Percentiles rank a stretch among this genome's conserved stretches.
These are phyloP conservation scores for Xylaria grammica DNA, from an alignment of 495 filamentous ascomycete genomes.

Conservation along the genomic window DNA sequence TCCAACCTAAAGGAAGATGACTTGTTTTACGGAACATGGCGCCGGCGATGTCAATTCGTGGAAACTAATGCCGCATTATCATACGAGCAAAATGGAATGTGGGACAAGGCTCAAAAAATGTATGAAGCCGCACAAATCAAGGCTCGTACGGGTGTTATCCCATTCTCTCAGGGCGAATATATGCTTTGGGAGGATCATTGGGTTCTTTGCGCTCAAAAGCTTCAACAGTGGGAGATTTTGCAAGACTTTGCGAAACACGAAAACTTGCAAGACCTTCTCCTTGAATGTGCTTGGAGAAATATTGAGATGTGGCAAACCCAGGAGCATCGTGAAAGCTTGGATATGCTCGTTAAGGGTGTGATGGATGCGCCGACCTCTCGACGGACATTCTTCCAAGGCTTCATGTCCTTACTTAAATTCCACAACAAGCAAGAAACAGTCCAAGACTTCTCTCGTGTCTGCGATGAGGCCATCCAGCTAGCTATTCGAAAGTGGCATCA, in stretches of 20 bases:
- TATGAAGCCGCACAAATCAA: slow-evolving; percentile 98
- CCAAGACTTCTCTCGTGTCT: slow-evolving; percentile 83
- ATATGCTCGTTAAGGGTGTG: slow-evolving; percentile 89
- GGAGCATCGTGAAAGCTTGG: slow-evolving; percentile 85
- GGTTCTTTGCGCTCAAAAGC: slow-evolving; percentile 95
- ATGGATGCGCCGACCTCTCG: slow-evolving; percentile 96
- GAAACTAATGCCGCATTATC: slow-evolving; percentile 96
- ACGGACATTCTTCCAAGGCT: slow-evolving; percentile 94
- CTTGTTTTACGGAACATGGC: slow-evolving; percentile 97
- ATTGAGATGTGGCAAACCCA: slow-evolving; percentile 89
- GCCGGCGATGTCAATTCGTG: slow-evolving; percentile 89
- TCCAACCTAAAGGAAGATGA: slow-evolving; percentile 90
- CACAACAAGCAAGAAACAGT: slow-evolving; percentile 83
- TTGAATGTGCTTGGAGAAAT: slow-evolving; percentile 93
- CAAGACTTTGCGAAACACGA: slow-evolving; percentile 99
- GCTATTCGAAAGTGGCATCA: slow-evolving; percentile 99
- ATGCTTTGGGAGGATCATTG: slow-evolving; percentile 99
- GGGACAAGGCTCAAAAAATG: slow-evolving; percentile 95
- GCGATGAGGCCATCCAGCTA: slow-evolving; percentile 94
- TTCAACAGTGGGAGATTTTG: slow-evolving; percentile 98
- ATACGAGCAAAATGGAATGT: slow-evolving; percentile 98
- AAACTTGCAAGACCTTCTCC: slow-evolving; percentile 94
- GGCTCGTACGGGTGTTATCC: slow-evolving; percentile 87
- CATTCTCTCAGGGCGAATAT: slow-evolving; percentile 96
- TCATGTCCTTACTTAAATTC: slow-evolving; percentile 92